Conservation (phyloP, 805 yeast genomes). For the Soucietia sequanensis region DNA sequence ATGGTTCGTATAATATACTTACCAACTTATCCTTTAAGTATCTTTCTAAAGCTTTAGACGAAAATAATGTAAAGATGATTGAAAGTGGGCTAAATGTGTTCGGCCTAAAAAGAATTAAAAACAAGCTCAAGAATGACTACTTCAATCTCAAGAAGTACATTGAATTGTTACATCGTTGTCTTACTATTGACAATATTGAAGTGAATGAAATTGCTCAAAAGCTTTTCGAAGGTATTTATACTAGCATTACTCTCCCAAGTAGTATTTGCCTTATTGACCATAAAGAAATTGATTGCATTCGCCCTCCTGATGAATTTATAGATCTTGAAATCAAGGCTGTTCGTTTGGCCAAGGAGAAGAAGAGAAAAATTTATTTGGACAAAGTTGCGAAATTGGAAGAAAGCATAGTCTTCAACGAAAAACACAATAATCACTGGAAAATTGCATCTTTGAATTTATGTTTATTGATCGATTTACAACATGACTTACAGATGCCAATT, state of each 20-base stretch:
- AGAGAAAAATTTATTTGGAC: conserved; percentile 43
- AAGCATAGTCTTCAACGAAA: conserved; percentile 23
- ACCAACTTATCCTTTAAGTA: conserved; percentile 48
- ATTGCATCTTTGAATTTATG: conserved; percentile 47
- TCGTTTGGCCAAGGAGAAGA: conserved; percentile 59
- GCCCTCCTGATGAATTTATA: conserved; percentile 61
- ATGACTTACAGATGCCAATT: conserved; percentile 48
- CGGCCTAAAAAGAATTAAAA: conserved; percentile 54
- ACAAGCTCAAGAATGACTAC: conserved; percentile 58
- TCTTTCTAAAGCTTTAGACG: conserved; percentile 48
- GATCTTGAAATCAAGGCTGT: conserved; percentile 60
- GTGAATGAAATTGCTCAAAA: conserved; percentile 55
- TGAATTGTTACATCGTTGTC: conserved; percentile 51
- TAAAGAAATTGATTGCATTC: conserved; percentile 41
- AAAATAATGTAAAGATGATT: conserved; percentile 46
- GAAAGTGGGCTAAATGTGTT: conserved; percentile 65
- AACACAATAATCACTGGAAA: conserved; percentile 54
- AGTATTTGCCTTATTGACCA: conserved; percentile 50
- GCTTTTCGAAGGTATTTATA: conserved; percentile 39
- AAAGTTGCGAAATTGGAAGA: conserved; percentile 44
- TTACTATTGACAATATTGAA: conserved; percentile 53
- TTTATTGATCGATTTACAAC: conserved; percentile 52
- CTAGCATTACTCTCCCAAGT: conserved; percentile 32
- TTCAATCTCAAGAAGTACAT: conserved; percentile 49
- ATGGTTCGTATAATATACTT: conserved; percentile 61